phyloP scores from a whole-genome alignment of 805 yeast genomes.

The Hanseniaspora taiwanica region DNA sequence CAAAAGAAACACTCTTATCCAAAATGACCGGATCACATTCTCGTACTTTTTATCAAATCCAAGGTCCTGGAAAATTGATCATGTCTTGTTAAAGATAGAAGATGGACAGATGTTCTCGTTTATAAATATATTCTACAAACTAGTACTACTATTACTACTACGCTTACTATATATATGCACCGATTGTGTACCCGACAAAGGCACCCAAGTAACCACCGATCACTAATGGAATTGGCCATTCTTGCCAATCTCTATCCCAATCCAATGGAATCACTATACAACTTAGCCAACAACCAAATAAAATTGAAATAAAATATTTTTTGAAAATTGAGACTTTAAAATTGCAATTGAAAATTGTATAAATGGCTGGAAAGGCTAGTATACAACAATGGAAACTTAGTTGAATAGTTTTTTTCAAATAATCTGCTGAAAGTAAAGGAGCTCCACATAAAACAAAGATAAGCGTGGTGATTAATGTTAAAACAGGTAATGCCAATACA shows the following conservation, averaged over 20 bases:
- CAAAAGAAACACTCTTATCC: too few species aligned
- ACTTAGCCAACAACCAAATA: conserved; percentile 80
- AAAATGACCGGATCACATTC: too few species aligned
- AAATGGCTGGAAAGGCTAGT: conserved; percentile 50
- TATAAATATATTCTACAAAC: not conserved
- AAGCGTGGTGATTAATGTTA: conserved; percentile 17
- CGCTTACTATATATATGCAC: conserved; percentile 15
- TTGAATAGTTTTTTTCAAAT: conserved; percentile 40
- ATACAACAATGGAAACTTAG: conserved; percentile 50
- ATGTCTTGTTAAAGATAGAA: conserved; percentile 13
- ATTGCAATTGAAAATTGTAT: conserved; percentile 41
- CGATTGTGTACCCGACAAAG: conserved; percentile 41
- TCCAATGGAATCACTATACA: conserved; percentile 90
- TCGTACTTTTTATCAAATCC: conserved; percentile 12
- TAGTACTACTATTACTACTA: conserved; percentile 3
- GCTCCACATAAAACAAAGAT: conserved; percentile 64
- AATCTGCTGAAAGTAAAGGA: conserved; percentile 38
- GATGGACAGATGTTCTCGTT: not conserved
- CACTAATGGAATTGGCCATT: conserved; percentile 83
- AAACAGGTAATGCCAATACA: conserved; percentile 11
- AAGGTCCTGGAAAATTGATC: conserved; percentile 22
- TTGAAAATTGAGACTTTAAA: conserved; percentile 32
- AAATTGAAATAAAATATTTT: conserved; percentile 22
- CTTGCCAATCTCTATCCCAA: conserved; percentile 97
- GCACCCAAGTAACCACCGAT: conserved; percentile 71